A percentile compares a stretch with the other conserved stretches of the same genome.
These are phyloP conservation scores for Tolypocladium amazonense DNA, from an alignment of 2,329 filamentous ascomycete species.

Conservation along the genomic window DNA sequence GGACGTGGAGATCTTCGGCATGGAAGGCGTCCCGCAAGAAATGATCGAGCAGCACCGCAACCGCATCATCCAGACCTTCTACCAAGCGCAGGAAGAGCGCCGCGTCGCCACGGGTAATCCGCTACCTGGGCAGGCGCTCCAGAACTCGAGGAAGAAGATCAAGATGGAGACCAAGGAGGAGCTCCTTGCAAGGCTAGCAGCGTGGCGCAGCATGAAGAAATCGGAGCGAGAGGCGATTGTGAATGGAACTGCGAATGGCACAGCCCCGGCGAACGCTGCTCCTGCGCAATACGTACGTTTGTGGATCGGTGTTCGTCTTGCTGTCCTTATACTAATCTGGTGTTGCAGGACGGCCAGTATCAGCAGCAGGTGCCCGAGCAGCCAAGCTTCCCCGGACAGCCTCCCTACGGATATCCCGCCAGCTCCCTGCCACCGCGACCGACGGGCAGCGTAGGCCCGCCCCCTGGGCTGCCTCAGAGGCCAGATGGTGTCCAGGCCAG, in stretches of 20 bases:
- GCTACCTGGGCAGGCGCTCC: conserved; percentile 51
- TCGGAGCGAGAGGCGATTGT: conserved; percentile 40
- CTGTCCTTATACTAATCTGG: not conserved
- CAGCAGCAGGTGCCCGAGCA: conserved; percentile 10
- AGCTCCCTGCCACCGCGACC: conserved; percentile 35
- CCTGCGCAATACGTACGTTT: conserved; percentile 48
- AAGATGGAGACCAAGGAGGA: conserved; percentile 68
- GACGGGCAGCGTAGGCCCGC: conserved; percentile 24
- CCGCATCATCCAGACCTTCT: conserved; percentile 75
- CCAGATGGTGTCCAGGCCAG: conserved; percentile 29
- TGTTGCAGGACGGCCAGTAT: conserved; percentile 13
- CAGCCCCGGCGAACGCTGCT: conserved; percentile 28
- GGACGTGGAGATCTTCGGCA: conserved; percentile 94
- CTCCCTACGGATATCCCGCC: conserved; percentile 21
- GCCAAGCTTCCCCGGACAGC: conserved; percentile 11
- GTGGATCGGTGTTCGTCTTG: too few relatives aligned
- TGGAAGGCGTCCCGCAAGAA: conserved; percentile 91
- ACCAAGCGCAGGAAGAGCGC: conserved; percentile 74
- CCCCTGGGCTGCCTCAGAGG: conserved; percentile 32
- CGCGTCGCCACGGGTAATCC: conserved; percentile 77
- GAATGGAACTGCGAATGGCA: conserved; percentile 31
- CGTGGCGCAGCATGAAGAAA: conserved; percentile 60
- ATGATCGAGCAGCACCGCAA: conserved; percentile 75
- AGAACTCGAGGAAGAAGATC: conserved; percentile 59
- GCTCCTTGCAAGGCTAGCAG: conserved; percentile 69